These are phyloP conservation scores for Aspergillus novoparasiticus DNA, from an alignment of 2,329 filamentous ascomycete species.

Conservation along the genomic window DNA sequence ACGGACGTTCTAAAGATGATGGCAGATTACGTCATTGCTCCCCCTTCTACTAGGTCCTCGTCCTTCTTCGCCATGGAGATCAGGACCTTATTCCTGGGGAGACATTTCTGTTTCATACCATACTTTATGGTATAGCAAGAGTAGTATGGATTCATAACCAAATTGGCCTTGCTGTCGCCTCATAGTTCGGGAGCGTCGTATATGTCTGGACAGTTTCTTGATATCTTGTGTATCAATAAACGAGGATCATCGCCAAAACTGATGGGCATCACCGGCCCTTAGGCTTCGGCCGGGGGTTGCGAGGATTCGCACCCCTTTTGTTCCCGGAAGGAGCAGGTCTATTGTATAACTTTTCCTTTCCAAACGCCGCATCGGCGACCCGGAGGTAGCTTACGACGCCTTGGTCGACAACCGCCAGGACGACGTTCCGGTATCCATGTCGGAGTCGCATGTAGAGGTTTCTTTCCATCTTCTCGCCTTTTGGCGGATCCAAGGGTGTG, in stretches of 20 bases:
- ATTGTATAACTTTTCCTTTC: slow-evolving; percentile 71
- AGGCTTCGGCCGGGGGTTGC: slow-evolving; percentile 30
- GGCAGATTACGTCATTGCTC: slow-evolving; percentile 39
- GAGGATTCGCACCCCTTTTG: slow-evolving; percentile 32
- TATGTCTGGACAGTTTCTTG: not conserved
- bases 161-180: not conserved
- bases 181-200: not conserved
- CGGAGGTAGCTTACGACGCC: slow-evolving; percentile 87
- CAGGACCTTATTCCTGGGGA: slow-evolving; percentile 32
- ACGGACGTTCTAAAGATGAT: slow-evolving; percentile 53
- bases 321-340: slow-evolving; percentile 29
- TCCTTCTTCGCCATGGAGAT: slow-evolving; percentile 24
- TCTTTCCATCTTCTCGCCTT: slow-evolving; percentile 49
- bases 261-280: slow-evolving; percentile 32
- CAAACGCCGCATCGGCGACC: slow-evolving; percentile 79
- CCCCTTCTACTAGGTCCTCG: slow-evolving; percentile 29
- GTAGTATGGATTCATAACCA: not conserved
- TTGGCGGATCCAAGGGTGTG: slow-evolving; percentile 68
- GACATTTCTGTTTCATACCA: slow-evolving; percentile 20
- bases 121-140: not conserved
- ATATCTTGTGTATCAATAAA: not conserved
- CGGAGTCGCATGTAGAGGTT: slow-evolving; percentile 76
- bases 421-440: slow-evolving; percentile 79
- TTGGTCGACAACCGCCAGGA: slow-evolving; percentile 86
- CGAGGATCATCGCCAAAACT: not conserved